Conservation (phyloP, 2,329 filamentous ascomycete genomes). For the Epichloe hybrida region DNA sequence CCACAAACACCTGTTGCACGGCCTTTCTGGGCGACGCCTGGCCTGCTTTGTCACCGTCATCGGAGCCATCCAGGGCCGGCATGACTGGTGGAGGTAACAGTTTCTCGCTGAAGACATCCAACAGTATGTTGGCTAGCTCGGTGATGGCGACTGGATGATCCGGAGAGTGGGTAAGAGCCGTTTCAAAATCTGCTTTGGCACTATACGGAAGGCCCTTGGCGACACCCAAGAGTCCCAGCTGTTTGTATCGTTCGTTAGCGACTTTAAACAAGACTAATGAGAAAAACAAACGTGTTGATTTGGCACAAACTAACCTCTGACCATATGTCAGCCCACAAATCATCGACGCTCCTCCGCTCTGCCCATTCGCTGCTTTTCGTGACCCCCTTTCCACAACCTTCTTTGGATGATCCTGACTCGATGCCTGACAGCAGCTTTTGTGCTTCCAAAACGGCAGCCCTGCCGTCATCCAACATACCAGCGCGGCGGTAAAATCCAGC, state of each 20-base stretch:
- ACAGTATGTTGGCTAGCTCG: slow-evolving; percentile 68
- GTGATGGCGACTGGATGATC: slow-evolving; percentile 73
- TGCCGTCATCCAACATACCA: slow-evolving; percentile 64
- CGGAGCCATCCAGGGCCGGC: slow-evolving; percentile 22
- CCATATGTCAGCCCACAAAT: slow-evolving; percentile 72
- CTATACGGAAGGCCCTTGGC: slow-evolving; percentile 49
- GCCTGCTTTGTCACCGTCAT: neutral
- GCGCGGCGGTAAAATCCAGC: slow-evolving; percentile 78
- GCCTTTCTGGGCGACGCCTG: neutral
- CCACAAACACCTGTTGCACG: slow-evolving; percentile 1
- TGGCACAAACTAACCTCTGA: slow-evolving; percentile 49
- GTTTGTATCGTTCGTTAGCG: neutral
- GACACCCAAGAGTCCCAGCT: slow-evolving; percentile 56
- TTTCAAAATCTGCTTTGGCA: slow-evolving; percentile 68
- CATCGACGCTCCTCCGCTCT: slow-evolving; percentile 66
- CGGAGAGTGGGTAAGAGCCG: slow-evolving; percentile 63
- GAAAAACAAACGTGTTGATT: neutral
- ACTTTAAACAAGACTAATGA: neutral
- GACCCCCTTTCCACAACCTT: slow-evolving; percentile 47
- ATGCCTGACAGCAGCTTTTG: slow-evolving; percentile 58
- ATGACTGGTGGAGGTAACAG: slow-evolving; percentile 46
- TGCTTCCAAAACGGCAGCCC: slow-evolving; percentile 70
- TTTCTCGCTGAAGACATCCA: slow-evolving; percentile 68
- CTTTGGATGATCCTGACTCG: slow-evolving; percentile 51
- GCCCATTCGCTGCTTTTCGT: slow-evolving; percentile 62